A percentile compares a stretch with the other conserved stretches of the same genome.
Evolutionary conservation across 768 basidiomycete genomes (phyloP).

Genomic region (Leccinum disarticulatum): DNA sequence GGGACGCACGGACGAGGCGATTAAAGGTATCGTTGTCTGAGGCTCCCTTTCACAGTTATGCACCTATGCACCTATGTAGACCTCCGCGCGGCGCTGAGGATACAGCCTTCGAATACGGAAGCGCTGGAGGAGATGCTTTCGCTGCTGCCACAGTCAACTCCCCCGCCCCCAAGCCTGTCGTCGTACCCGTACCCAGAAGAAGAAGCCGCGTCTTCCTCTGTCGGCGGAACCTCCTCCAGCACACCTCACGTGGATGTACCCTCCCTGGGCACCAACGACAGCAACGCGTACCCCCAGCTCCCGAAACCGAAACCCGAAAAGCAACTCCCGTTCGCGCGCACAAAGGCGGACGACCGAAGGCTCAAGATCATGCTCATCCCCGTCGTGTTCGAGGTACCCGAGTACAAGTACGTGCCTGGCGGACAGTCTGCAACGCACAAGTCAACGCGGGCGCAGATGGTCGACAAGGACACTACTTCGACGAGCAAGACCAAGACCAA

Average conservation of each 20-base stretch:
- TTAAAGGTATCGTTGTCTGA: slow-evolving; percentile 44
- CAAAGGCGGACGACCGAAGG: slow-evolving; percentile 49
- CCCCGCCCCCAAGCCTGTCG: slow-evolving; percentile 3
- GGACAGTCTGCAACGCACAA: slow-evolving; percentile 28
- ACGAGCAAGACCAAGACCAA: slow-evolving; percentile 33
- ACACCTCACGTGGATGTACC: slow-evolving; percentile 4
- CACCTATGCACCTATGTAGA: slow-evolving; percentile 39
- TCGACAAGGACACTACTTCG: background rate
- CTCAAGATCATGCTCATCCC: slow-evolving; percentile 53
- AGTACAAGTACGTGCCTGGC: slow-evolving; percentile 16
- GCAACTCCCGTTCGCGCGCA: slow-evolving; percentile 53
- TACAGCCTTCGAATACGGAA: slow-evolving; percentile 66
- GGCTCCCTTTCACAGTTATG: background rate
- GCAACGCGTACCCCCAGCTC: slow-evolving; percentile 31
- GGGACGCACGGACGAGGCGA: slow-evolving; percentile 54
- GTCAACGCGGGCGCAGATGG: slow-evolving; percentile 25
- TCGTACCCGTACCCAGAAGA: slow-evolving; percentile 9
- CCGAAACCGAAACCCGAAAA: slow-evolving; percentile 43
- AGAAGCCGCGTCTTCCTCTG: slow-evolving; percentile 31
- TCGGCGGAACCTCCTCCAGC: slow-evolving; percentile 20
- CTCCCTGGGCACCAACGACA: slow-evolving; percentile 21
- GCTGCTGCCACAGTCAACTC: slow-evolving; percentile 30
- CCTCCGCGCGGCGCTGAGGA: slow-evolving; percentile 54
- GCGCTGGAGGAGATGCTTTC: slow-evolving; percentile 56
- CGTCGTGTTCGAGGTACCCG: slow-evolving; percentile 39